Base-by-base conservation (phyloP, 2,329 filamentous ascomycete genomes). In the Ophiostoma sp. region DNA sequence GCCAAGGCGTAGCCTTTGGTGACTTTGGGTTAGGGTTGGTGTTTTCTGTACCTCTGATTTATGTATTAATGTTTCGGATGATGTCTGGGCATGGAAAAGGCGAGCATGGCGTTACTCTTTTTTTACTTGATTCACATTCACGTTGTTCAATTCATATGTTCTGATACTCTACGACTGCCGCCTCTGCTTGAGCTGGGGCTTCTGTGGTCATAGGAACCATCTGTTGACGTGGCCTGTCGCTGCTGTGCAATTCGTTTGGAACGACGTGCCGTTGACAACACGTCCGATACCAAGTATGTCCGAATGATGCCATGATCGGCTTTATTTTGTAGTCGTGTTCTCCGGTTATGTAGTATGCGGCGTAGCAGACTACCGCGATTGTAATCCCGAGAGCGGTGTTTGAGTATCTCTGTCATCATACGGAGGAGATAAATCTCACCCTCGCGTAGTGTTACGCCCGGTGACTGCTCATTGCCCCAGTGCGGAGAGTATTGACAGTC, bases 1-100 rank as follows among this genome's bases (percentile, higher is more conserved):
- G n/a, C 84, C 44, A 92, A 92, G 79, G 79, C 85, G 75, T 90
- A 81, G 68, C 14, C n/a, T 44, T 36, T 63, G 27, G 27, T 27
- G 9, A 55, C 6, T 63, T 27, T 6, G 5, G 5, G 5, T 14
- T 49, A 2, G 27, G 27, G 0, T 41, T 60, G 7, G 18, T 58
- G 16, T 58, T 65, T 55, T 58, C 8, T 41, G 44, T 41, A 41
- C n/a, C 14, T 68, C 42, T 62, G 63, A 14, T 40, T 38, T 38
- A 2, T 11, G 1, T 55, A 4, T 40, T n/a, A 12, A 41, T 27
- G 12, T 66, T 40, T 49, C 60, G 14, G 66, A 64, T 64, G 49
- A 47, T 16, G 41, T 64, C 12, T 64, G 63, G 42, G 63, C 63
- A 64, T 64, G 63, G 63, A 47, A 64, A 64, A 65, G 66, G 64